Conservation (phyloP, 495 filamentous ascomycete species). For the Choiromyces venosus region DNA sequence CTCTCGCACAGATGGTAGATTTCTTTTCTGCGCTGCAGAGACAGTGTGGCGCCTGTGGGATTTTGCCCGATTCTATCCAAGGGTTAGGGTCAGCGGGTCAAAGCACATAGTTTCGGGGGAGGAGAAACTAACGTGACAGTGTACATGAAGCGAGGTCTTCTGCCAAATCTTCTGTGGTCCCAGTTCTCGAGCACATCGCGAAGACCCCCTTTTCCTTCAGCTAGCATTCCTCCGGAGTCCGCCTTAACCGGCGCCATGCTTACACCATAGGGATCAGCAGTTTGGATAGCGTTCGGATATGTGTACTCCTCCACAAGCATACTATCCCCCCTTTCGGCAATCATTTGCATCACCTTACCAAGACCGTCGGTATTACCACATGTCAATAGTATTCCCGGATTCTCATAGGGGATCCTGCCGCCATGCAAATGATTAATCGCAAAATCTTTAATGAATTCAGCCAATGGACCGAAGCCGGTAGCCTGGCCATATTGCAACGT, state of each 20-base stretch:
- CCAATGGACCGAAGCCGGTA: slow-evolving; percentile 69
- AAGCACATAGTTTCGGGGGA: background rate
- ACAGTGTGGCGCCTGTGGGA: slow-evolving; percentile 70
- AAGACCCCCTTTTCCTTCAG: slow-evolving; percentile 62
- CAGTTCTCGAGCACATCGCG: slow-evolving; percentile 73
- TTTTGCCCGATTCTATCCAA: slow-evolving; percentile 67
- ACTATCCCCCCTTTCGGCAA: slow-evolving; percentile 59
- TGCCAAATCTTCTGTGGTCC: slow-evolving; percentile 63
- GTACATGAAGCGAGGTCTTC: slow-evolving; percentile 78
- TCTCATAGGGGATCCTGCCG: slow-evolving; percentile 65
- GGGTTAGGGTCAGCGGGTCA: background rate
- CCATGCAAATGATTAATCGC: slow-evolving; percentile 70
- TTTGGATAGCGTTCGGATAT: slow-evolving; percentile 67
- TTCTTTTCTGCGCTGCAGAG: slow-evolving; percentile 63
- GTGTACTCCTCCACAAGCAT: slow-evolving; percentile 71
- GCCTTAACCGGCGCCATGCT: slow-evolving; percentile 66
- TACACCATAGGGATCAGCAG: slow-evolving; percentile 61
- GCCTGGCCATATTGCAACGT: slow-evolving; percentile 82
- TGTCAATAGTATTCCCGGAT: slow-evolving; percentile 68
- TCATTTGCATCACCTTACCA: slow-evolving; percentile 63
- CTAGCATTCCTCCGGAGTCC: slow-evolving; percentile 70
- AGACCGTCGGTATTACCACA: slow-evolving; percentile 82
- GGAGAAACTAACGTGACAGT: slow-evolving; percentile 61
- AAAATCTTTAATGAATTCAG: slow-evolving; percentile 71
- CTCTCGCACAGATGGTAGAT: slow-evolving; percentile 74